Evolutionary conservation across 2,329 filamentous ascomycete genomes (phyloP).

Genomic region (Pseudogymnoascus sp.): DNA sequence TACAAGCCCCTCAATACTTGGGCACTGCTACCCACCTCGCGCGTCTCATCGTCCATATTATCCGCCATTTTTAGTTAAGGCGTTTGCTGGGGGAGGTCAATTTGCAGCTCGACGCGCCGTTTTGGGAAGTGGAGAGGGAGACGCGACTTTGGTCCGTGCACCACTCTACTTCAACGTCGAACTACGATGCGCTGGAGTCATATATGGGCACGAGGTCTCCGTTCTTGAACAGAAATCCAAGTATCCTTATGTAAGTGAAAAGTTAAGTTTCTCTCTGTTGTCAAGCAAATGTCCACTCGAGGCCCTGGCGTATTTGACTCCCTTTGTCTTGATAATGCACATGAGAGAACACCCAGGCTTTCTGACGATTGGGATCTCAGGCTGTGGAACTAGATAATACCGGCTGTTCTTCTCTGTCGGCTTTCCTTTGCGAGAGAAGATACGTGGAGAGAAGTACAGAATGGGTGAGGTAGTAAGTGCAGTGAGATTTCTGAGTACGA

Average conservation of each 20-base stretch:
- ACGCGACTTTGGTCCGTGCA: constrained; percentile 2
- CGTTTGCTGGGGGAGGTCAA: constrained; percentile 15
- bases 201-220: not conserved
- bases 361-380: not conserved
- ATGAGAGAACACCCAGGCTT: not conserved
- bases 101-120: not conserved
- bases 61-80: constrained; percentile 31
- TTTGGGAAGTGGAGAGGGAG: not conserved
- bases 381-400: not conserved
- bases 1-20: not conserved
- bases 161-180: not conserved
- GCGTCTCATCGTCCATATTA: constrained; percentile 12
- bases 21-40: constrained; percentile 9
- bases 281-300: not conserved
- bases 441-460: not conserved
- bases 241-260: not conserved
- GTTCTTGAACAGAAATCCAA: not conserved
- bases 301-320: not conserved
- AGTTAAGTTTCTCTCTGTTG: not conserved
- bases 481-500: not conserved
- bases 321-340: not conserved
- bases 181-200: too few species aligned
- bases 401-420: not conserved
- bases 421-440: not conserved
- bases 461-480: not conserved